Evolutionary conservation across 305 asterid species (phyloP).

Genomic region (Fraxinus latifolia): DNA sequence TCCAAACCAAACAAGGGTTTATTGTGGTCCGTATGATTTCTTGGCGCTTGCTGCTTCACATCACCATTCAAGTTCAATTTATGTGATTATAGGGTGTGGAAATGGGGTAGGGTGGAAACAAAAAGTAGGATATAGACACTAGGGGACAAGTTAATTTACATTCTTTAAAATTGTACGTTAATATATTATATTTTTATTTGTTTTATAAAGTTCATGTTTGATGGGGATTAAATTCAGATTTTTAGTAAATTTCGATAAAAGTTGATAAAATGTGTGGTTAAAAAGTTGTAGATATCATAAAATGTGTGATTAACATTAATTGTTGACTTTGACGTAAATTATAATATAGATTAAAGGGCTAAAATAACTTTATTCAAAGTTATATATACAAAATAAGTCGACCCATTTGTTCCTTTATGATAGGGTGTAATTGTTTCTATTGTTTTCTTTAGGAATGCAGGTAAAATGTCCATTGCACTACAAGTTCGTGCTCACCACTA

Average conservation of each 20-base stretch:
- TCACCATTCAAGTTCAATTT: neutral
- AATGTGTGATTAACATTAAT: too few relatives aligned
- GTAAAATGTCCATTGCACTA: neutral
- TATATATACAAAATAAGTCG: neutral
- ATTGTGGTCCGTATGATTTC: neutral
- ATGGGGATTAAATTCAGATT: too few relatives aligned
- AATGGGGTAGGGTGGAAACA: neutral
- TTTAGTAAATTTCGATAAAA: too few relatives aligned
- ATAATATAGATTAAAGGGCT: too few relatives aligned
- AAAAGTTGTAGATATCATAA: too few relatives aligned
- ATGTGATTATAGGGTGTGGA: neutral
- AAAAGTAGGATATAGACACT: neutral
- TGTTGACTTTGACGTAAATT: too few relatives aligned
- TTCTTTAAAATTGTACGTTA: neutral
- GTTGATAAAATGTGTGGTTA: too few relatives aligned
- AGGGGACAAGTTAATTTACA: neutral
- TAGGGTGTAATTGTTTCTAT: neutral
- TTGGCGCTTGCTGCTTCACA: neutral
- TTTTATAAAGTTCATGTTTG: too few relatives aligned
- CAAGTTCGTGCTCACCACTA: constrained; percentile 17
- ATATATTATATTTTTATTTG: too few relatives aligned
- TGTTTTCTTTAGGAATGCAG: neutral
- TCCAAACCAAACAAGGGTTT: neutral
- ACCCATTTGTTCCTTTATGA: neutral
- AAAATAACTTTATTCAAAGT: neutral